Conservation (phyloP, 2,329 filamentous ascomycete species). For the Sporothrix euskadiensis region DNA sequence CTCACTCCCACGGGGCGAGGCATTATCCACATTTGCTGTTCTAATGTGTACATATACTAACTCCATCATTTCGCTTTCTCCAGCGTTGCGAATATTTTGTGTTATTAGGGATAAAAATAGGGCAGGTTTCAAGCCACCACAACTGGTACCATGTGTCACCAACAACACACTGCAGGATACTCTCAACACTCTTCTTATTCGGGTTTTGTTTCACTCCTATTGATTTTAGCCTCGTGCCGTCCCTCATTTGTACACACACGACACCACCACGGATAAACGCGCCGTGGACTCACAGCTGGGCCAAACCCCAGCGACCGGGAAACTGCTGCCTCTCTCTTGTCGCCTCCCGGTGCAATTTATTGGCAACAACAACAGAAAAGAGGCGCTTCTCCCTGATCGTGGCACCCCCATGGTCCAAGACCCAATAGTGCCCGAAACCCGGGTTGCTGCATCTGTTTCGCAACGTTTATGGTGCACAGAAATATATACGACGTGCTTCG, state of each 20-base stretch:
- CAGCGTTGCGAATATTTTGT: background rate
- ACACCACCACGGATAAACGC: background rate
- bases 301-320: background rate
- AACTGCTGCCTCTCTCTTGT: background rate
- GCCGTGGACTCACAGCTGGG: background rate
- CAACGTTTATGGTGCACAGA: background rate
- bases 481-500: background rate
- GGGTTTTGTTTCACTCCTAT: background rate
- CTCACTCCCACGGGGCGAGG: background rate
- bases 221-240: conserved; percentile 7
- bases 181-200: background rate
- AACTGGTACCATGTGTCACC: background rate
- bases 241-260: background rate
- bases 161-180: background rate
- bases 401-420: background rate
- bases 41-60: background rate
- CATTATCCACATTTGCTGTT: background rate
- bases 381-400: background rate
- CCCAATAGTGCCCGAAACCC: background rate
- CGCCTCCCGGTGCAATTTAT: background rate
- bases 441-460: conserved; percentile 8
- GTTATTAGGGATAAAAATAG: background rate
- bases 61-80: background rate
- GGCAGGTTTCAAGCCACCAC: background rate
- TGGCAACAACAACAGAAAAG: background rate